Conservation (phyloP, 208 protist genomes). For the Strigomonas culicis region DNA sequence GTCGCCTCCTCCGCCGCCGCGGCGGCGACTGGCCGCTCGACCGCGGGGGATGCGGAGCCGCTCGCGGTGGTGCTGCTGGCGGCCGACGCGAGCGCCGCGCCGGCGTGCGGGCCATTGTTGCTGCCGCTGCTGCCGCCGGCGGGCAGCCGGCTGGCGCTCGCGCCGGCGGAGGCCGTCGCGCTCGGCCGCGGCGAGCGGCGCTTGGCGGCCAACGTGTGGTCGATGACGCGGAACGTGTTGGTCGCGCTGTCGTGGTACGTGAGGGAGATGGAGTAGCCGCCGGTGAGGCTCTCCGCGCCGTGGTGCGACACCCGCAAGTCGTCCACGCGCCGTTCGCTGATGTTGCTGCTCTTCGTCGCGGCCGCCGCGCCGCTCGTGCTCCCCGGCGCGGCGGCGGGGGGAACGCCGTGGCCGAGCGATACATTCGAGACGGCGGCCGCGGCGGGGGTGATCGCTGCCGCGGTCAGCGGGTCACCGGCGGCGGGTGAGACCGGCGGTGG, state of each 20-base stretch:
- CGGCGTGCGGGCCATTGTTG: not conserved
- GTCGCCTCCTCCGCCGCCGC: not conserved
- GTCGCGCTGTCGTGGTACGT: conserved; percentile 57
- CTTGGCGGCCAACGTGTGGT: conserved; percentile 35
- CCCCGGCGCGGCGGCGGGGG: not conserved
- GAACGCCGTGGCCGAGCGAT: conserved; percentile 8
- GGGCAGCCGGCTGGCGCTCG: too few relatives aligned
- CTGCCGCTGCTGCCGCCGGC: not conserved
- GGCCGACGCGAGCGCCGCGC: too few relatives aligned
- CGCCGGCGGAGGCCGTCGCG: too few relatives aligned
- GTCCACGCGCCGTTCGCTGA: conserved; percentile 44
- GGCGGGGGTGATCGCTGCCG: not conserved
- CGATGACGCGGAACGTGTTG: conserved; percentile 44
- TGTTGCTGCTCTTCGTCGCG: not conserved
- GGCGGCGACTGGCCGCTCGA: not conserved
- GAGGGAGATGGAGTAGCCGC: conserved; percentile 47
- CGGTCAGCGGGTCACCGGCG: not conserved
- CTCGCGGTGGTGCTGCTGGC: too few relatives aligned
- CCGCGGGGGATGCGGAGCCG: not conserved
- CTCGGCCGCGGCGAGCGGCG: conserved; percentile 12
- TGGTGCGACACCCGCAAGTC: conserved; percentile 54
- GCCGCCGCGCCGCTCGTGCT: conserved; percentile 4
- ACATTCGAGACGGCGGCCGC: too few relatives aligned
- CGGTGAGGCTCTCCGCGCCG: conserved; percentile 25
- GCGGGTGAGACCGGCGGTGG: not conserved